Conservation (phyloP, 1,139 yeast genomes). For the Keqinozyma sinolaborantium region DNA sequence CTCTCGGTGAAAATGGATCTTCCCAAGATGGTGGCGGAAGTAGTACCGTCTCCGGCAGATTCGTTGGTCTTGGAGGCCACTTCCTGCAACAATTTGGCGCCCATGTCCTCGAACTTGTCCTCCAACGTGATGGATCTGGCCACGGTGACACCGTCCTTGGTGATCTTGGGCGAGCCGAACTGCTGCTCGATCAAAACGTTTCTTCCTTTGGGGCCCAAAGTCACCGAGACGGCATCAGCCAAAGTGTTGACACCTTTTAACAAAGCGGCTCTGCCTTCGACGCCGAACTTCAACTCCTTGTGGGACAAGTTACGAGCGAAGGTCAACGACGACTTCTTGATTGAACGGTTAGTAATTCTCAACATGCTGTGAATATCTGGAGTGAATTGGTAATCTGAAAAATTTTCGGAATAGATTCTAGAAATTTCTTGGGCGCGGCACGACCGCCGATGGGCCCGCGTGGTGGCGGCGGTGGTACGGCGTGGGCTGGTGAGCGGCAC, state of each 20-base stretch:
- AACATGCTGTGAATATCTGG: constrained; percentile 34
- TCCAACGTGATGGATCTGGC: constrained; percentile 83
- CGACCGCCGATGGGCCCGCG: constrained; percentile 2
- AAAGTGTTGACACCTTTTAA: constrained; percentile 94
- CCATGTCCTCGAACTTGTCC: constrained; percentile 95
- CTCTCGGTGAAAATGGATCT: constrained; percentile 96
- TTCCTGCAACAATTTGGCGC: constrained; percentile 94
- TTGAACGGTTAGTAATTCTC: constrained; percentile 50
- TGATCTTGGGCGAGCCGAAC: constrained; percentile 96
- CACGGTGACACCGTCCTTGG: constrained; percentile 99
- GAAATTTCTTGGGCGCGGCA: constrained; percentile 11
- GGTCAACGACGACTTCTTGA: constrained; percentile 36
- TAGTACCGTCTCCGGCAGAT: constrained; percentile 99
- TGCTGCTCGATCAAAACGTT: constrained; percentile 96
- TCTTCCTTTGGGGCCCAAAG: constrained; percentile 98
- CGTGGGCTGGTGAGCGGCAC: too few species aligned
- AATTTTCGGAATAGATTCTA: constrained; percentile 11
- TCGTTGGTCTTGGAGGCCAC: constrained; percentile 98
- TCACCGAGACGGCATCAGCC: constrained; percentile 96
- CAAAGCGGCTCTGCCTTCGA: constrained; percentile 96
- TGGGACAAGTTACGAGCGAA: constrained; percentile 67
- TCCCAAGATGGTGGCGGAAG: constrained; percentile 96
- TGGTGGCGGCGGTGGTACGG: neutral
- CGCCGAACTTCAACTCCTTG: constrained; percentile 97
- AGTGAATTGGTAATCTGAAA: constrained; percentile 7